phyloP scores from a whole-genome alignment of 108 stramenopile species.

The Parietichytrium sp. region DNA sequence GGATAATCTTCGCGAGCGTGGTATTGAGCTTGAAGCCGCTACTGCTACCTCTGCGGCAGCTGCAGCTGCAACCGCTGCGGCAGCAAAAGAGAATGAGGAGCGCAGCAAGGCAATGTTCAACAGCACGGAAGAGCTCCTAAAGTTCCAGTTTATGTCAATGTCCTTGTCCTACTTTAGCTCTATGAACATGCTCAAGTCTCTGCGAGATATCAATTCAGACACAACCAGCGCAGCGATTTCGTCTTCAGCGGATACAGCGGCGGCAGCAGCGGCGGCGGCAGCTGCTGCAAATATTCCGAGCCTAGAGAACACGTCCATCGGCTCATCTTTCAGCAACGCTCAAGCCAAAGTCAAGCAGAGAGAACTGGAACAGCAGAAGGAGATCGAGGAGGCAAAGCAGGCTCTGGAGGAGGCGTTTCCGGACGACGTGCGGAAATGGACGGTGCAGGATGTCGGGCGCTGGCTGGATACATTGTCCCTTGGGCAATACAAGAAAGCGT shows the following conservation, averaged over 20 bases:
- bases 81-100: slow-evolving; percentile 62
- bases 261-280: slow-evolving; percentile 61
- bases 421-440: slow-evolving; percentile 70
- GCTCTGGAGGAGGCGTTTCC: slow-evolving; percentile 64
- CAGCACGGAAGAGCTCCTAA: slow-evolving; percentile 81
- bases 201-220: slow-evolving; percentile 67
- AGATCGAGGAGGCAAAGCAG: slow-evolving; percentile 52
- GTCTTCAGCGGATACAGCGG: slow-evolving; percentile 60
- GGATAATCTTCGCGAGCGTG: slow-evolving; percentile 65
- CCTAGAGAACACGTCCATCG: slow-evolving; percentile 47
- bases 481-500: slow-evolving; percentile 76
- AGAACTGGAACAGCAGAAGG: slow-evolving; percentile 40
- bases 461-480: slow-evolving; percentile 77
- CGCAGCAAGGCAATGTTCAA: slow-evolving; percentile 79
- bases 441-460: slow-evolving; percentile 71
- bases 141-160: slow-evolving; percentile 87
- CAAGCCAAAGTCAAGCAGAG: slow-evolving; percentile 42
- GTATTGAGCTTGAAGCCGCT: slow-evolving; percentile 63
- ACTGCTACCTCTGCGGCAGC: slow-evolving; percentile 52
- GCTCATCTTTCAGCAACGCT: slow-evolving; percentile 42
- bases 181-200: slow-evolving; percentile 80
- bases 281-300: slow-evolving; percentile 60
- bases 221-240: slow-evolving; percentile 60
- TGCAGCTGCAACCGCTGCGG: slow-evolving; percentile 63
- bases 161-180: slow-evolving; percentile 80